Percentiles rank a stretch among this genome's conserved stretches.
Conservation (phyloP, 257 asterid genomes). For the Agastache rugosa region DNA sequence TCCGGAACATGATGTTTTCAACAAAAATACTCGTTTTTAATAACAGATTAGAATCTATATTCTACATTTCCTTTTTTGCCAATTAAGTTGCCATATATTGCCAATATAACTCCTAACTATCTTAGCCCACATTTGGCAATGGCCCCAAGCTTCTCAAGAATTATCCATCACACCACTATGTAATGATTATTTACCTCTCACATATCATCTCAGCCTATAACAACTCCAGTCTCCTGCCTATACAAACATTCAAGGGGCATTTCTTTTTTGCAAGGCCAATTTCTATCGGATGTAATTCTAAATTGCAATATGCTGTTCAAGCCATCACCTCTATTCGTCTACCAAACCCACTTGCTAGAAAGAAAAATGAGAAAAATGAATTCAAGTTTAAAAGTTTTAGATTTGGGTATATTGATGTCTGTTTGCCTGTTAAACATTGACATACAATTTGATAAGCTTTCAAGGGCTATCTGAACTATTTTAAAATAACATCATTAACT, state of each 20-base stretch:
- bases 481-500: too few relatives aligned
- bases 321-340: not conserved
- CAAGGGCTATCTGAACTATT: not conserved
- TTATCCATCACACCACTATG: not conserved
- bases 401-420: not conserved
- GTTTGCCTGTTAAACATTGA: not conserved
- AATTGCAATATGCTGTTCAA: not conserved
- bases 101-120: too few relatives aligned
- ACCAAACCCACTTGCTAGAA: not conserved
- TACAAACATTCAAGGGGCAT: not conserved
- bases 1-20: too few relatives aligned
- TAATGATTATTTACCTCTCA: not conserved
- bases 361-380: not conserved
- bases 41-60: too few relatives aligned
- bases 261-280: not conserved
- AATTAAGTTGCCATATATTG: not conserved
- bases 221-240: not conserved
- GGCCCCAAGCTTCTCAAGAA: slow-evolving; percentile 6
- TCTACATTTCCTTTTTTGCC: too few relatives aligned
- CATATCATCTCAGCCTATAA: not conserved
- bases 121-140: not conserved
- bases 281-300: not conserved
- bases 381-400: not conserved
- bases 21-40: too few relatives aligned
- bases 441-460: not conserved